These are phyloP conservation scores for Xylaria flabelliformis DNA, from an alignment of 495 filamentous ascomycete species.

Conservation along the genomic window DNA sequence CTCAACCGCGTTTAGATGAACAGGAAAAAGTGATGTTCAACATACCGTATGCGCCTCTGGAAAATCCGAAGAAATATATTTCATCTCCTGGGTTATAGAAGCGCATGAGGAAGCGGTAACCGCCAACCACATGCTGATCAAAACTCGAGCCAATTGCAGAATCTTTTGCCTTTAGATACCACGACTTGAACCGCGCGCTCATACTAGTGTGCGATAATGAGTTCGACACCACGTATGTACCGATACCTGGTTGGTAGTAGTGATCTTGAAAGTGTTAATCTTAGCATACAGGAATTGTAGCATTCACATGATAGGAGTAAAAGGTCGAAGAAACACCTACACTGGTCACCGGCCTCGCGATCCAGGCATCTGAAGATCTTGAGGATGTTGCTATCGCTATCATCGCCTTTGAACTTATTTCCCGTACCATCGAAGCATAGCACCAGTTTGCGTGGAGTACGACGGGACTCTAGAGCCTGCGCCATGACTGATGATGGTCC, in stretches of 20 bases:
- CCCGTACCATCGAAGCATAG: constrained; percentile 92
- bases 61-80: constrained; percentile 86
- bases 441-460: constrained; percentile 60
- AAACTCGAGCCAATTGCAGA: constrained; percentile 85
- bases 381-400: constrained; percentile 85
- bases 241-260: constrained; percentile 83
- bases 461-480: constrained; percentile 22
- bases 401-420: constrained; percentile 83
- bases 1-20: not conserved
- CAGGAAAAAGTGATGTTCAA: not conserved
- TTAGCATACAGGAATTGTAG: constrained; percentile 20
- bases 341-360: constrained; percentile 56
- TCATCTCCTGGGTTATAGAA: constrained; percentile 82
- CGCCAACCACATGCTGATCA: constrained; percentile 81
- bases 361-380: constrained; percentile 81
- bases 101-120: constrained; percentile 88
- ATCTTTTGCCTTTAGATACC: constrained; percentile 84
- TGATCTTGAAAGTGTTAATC: constrained; percentile 52
- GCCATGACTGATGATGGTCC: constrained; percentile 24
- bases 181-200: constrained; percentile 70
- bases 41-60: constrained; percentile 73
- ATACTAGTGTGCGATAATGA: constrained; percentile 70
- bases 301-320: not conserved
- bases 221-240: constrained; percentile 78
- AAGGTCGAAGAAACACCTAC: constrained; percentile 37